Evolutionary conservation across 148 eudicot species (phyloP), one percentile per base, ranked within the genome.

Genomic region (Simmondsia chinensis): DNA sequence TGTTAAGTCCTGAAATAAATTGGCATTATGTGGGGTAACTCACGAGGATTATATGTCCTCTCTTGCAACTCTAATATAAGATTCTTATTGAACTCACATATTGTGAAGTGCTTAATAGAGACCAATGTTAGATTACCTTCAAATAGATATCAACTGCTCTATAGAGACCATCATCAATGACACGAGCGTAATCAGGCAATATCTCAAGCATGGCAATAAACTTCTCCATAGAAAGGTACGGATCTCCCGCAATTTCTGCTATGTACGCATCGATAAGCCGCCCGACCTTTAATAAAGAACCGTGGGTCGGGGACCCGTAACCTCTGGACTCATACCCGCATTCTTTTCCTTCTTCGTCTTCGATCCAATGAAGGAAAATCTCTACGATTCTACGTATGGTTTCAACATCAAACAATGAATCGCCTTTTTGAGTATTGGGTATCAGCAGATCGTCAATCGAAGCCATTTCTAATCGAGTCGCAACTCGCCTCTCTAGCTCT

Each of bases 121-220:
- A n/a, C 11, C 21, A 18, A 21, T 7, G 31, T 33, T 14, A 3
- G 24, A 18, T 41, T 70, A 76, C 94, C 83, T 79, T 83, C 14
- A 83, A 38, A 52, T 66, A 83, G 56, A 83, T 70, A 50, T 82
- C 94, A 16, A 73, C 50, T 2, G 83, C 86, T 60, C 83, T 63
- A 40, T 82, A 82, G 37, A 82, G 79, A 33, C 86, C 94, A 59
- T 82, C 94, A 47, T 74, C 83, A 13, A 83, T 74, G 2, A 80
- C 80, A 32, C 87, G 87, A 25, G 87, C 81, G 64, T 80, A 77
- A 64, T 77, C 79, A 0, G 81, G 91, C 43, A 82, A 48, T 7
- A 66, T 49, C 49, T 82, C 91, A 6, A 77, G 38, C 22, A 82
- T 34, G 52, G 72, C 65, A 46, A 61, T 46, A 35, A 82, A 77